Base-by-base conservation (phyloP, 805 yeast species). In the Kuraishia hungarica region DNA sequence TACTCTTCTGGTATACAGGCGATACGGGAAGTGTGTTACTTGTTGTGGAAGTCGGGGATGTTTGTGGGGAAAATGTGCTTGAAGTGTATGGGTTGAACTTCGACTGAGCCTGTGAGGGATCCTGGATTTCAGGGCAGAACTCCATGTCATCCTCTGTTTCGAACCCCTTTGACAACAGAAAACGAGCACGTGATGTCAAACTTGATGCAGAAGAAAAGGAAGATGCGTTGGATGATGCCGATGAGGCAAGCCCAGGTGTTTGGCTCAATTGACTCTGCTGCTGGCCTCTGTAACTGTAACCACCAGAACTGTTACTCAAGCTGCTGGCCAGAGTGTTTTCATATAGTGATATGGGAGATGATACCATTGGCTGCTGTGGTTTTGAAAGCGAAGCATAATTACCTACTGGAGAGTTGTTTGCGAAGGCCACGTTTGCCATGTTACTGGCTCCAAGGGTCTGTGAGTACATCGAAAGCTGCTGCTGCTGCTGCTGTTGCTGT, bases 11-110 rank as follows among this genome's bases (percentile, higher is more conserved):
- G 17, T 35, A 35, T 7, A 35, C 43, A 13, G 43, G 43, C 3
- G 43, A 35, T 4, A 35, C 43, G 3, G 43, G 43, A 8, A 35
- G 43, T 35, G 43, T 35, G 43, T 35, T 35, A 13, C 17, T 35
- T 35, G 43, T 65, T 51, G 58, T 58, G 22, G 68, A 54, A 11
- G 67, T 70, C 56, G 77, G 78, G 17, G 75, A 72, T 10, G 67
- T 67, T 26, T 63, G 66, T 50, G 89, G 89, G 39, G 83, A 79
- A 62, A 84, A 84, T 23, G 83, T 77, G 50, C 80, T 70, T 1
- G 88, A 83, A 2, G 87, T 83, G 64, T 84, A 83, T 4, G 89
- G 89, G 64, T 84, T 84, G 70, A 83, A 84, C 65, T 78, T 82
- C 62, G 77, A 78, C 57, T 69, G 63, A 20, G 67, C 59, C 22